Evolutionary conservation across 176 grass and related monocot species (phyloP).

Genomic region (Tuctoria greenei): DNA sequence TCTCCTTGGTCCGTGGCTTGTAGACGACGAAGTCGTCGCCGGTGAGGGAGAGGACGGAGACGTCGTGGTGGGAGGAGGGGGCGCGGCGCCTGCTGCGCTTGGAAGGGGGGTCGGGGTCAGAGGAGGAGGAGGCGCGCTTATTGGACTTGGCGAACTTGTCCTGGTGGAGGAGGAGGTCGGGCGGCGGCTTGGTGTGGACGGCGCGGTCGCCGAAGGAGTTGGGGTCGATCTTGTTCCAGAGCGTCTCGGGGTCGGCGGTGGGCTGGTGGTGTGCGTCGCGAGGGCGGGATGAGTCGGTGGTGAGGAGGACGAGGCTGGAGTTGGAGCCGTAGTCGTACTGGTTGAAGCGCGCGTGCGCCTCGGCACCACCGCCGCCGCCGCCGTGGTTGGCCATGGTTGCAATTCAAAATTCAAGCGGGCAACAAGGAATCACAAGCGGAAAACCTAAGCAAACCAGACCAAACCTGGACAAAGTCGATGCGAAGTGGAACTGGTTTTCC

Average conservation of each 20-base stretch:
- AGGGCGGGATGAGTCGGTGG: constrained; percentile 82
- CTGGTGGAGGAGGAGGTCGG: constrained; percentile 64
- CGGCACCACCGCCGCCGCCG: constrained; percentile 86
- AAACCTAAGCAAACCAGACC: background rate
- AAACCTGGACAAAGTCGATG: no score
- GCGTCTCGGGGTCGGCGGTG: constrained; percentile 83
- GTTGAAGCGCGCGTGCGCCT: constrained; percentile 88
- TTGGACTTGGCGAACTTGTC: constrained; percentile 65
- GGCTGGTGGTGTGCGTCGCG: constrained; percentile 95
- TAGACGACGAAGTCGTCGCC: constrained; percentile 86
- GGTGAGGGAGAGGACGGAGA: constrained; percentile 57
- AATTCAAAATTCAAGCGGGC: background rate
- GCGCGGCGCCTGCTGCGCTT: constrained; percentile 60
- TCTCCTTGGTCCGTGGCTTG: constrained; percentile 90
- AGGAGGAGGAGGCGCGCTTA: constrained; percentile 38
- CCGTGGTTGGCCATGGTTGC: constrained; percentile 58
- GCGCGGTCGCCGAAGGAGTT: constrained; percentile 75
- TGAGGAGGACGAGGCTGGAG: constrained; percentile 77
- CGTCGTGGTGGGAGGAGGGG: constrained; percentile 37
- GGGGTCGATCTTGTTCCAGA: constrained; percentile 73
- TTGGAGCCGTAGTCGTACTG: constrained; percentile 92
- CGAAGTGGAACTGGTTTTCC: no score
- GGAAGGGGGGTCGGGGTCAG: constrained; percentile 42
- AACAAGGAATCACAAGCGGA: background rate
- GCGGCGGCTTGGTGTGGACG: constrained; percentile 53